phyloP scores from a whole-genome alignment of 1,284 basidiomycete species.

The Tausonia pullulans region DNA sequence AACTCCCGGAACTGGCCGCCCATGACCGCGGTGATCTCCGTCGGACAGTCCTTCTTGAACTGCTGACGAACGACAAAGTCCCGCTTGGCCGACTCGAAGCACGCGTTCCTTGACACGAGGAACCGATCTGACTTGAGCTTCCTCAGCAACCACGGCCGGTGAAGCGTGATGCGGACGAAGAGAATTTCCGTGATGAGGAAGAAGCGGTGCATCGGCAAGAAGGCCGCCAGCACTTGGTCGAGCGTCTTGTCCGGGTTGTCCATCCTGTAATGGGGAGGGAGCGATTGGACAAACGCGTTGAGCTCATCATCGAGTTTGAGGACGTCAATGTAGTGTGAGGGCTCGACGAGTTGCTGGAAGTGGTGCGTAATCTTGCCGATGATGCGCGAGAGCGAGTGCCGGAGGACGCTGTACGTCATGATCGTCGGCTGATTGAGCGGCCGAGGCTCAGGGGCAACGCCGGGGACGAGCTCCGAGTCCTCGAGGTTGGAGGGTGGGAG shows the following conservation, averaged over 20 bases:
- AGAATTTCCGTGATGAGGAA: constrained; percentile 33
- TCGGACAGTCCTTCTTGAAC: constrained; percentile 14
- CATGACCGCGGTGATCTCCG: constrained; percentile 10
- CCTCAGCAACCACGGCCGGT: constrained; percentile 19
- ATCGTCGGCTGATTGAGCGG: constrained; percentile 52
- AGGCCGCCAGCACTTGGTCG: constrained; percentile 13
- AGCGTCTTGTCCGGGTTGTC: constrained; percentile 62
- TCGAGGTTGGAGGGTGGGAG: constrained; percentile 74
- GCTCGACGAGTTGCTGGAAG: constrained; percentile 77
- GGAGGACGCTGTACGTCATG: constrained; percentile 78
- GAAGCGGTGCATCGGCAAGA: constrained; percentile 24
- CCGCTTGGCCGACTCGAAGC: constrained; percentile 17
- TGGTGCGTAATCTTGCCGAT: constrained; percentile 90
- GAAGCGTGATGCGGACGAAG: constrained; percentile 34
- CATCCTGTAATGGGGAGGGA: constrained; percentile 63
- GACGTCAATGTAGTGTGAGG: constrained; percentile 76
- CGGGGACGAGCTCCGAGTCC: constrained; percentile 45
- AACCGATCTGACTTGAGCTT: constrained; percentile 17
- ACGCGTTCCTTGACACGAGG: constrained; percentile 15
- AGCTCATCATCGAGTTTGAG: constrained; percentile 73
- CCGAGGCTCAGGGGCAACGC: constrained; percentile 25
- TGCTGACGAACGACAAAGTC: constrained; percentile 16
- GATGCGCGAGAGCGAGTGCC: constrained; percentile 68
- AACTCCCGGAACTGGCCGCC: constrained; percentile 18
- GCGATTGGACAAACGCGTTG: constrained; percentile 56